These are phyloP conservation scores for Oryza meridionalis DNA, from an alignment of 176 grass and related monocot genomes.

Conservation along the genomic window DNA sequence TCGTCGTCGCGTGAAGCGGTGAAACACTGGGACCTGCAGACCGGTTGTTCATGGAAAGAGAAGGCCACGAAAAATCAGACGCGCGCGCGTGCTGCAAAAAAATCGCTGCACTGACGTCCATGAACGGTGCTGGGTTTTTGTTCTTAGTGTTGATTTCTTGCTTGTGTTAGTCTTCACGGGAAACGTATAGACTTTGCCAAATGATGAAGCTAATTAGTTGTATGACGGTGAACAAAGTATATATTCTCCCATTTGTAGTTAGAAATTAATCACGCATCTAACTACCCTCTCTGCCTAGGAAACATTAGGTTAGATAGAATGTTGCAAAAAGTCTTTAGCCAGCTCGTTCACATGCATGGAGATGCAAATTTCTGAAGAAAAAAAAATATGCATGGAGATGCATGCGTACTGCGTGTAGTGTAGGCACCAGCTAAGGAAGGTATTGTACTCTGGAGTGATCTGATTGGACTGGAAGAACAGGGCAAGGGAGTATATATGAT, in stretches of 20 bases:
- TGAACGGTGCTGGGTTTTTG: background rate
- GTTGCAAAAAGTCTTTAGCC: background rate
- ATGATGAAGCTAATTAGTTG: background rate
- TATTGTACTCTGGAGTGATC: background rate
- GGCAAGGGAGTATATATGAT: background rate
- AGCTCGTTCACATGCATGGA: background rate
- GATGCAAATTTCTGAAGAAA: no score
- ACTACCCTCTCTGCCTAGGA: background rate
- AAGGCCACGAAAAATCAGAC: background rate
- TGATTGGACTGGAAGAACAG: background rate
- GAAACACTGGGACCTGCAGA: background rate
- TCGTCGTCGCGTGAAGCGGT: background rate
- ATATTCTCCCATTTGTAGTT: background rate
- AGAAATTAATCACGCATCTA: background rate
- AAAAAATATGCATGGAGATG: background rate
- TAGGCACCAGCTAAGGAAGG: background rate
- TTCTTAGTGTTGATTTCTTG: background rate
- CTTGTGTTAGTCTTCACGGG: background rate
- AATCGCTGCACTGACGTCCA: background rate
- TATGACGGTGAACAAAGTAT: background rate
- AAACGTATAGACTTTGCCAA: background rate
- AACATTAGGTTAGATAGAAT: background rate
- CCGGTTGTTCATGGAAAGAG: background rate
- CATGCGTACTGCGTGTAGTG: background rate
- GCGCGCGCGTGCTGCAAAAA: background rate